These are phyloP conservation scores for Phytophthora ramorum DNA, from an alignment of 352 stramenopile species.

Conservation along the genomic window DNA sequence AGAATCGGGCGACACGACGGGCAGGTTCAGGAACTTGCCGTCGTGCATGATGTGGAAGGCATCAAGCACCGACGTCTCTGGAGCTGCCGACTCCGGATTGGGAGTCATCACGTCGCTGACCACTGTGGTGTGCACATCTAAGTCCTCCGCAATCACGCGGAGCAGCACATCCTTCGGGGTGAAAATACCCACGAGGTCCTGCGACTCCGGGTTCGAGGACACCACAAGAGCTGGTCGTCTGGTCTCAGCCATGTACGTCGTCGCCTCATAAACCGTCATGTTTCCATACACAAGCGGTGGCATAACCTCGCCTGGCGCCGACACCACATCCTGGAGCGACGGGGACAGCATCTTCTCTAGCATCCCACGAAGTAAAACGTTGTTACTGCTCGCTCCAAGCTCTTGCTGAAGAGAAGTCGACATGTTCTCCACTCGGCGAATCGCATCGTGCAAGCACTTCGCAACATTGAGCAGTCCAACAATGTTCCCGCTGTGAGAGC, in stretches of 20 bases:
- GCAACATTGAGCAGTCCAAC: constrained; percentile 97
- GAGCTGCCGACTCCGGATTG: constrained; percentile 94
- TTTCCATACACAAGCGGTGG: constrained; percentile 77
- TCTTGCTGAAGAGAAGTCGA: constrained; percentile 85
- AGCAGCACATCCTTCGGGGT: constrained; percentile 98
- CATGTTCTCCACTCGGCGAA: constrained; percentile 95
- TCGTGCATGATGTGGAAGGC: constrained; percentile 99
- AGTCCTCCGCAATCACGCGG: constrained; percentile 92
- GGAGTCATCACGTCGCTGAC: constrained; percentile 96
- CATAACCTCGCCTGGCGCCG: constrained; percentile 65
- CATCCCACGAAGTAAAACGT: constrained; percentile 75
- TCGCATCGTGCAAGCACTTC: constrained; percentile 98
- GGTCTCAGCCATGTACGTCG: constrained; percentile 76
- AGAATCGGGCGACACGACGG: constrained; percentile 88
- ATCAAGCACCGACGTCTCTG: constrained; percentile 95
- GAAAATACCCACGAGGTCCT: constrained; percentile 95
- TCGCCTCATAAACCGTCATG: constrained; percentile 76
- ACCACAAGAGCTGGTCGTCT: constrained; percentile 85
- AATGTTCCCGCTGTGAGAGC: constrained; percentile 79
- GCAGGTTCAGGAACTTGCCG: constrained; percentile 97
- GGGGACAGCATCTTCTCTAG: constrained; percentile 91
- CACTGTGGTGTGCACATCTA: constrained; percentile 88
- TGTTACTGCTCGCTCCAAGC: constrained; percentile 61
- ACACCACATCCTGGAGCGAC: constrained; percentile 79
- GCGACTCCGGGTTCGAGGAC: constrained; percentile 53